phyloP scores from a whole-genome alignment of 2,329 filamentous ascomycete genomes.

The Hypoxylon sp. region DNA sequence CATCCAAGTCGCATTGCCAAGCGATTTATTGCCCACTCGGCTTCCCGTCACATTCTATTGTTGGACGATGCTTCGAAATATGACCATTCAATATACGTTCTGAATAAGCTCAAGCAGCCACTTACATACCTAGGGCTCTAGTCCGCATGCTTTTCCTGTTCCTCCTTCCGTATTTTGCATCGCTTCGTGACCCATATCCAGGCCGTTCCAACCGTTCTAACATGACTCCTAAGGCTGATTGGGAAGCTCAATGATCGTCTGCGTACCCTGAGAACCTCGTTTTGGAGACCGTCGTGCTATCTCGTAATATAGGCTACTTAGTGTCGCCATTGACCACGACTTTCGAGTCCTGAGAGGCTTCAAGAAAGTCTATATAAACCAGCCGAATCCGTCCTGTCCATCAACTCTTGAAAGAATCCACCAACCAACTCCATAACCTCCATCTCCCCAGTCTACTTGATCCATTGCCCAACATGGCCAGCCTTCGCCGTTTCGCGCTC shows the following conservation, averaged over 20 bases:
- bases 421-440: slow-evolving; percentile 24
- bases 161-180: slow-evolving; percentile 51
- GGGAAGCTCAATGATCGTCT: slow-evolving; percentile 43
- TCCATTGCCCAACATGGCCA: slow-evolving; percentile 46
- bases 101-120: slow-evolving; percentile 31
- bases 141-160: slow-evolving; percentile 21
- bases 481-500: slow-evolving; percentile 51
- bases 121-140: slow-evolving; percentile 14
- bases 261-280: slow-evolving; percentile 36
- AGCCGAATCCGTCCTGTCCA: slow-evolving; percentile 8
- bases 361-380: slow-evolving; percentile 40
- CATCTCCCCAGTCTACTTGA: slow-evolving; percentile 1
- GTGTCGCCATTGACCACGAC: slow-evolving; percentile 29
- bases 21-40: slow-evolving; percentile 21
- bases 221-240: slow-evolving; percentile 36
- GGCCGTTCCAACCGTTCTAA: slow-evolving; percentile 13
- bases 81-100: slow-evolving; percentile 16
- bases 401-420: slow-evolving; percentile 14
- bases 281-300: slow-evolving; percentile 40
- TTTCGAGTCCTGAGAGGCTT: slow-evolving; percentile 7
- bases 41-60: slow-evolving; percentile 12
- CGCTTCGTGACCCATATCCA: slow-evolving; percentile 35
- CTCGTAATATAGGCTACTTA: slow-evolving; percentile 24
- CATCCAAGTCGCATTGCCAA: slow-evolving; percentile 39
- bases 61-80: slow-evolving; percentile 16